These are phyloP conservation scores for Gossypium lobatum DNA, from an alignment of 441 rosid species.

Conservation along the genomic window DNA sequence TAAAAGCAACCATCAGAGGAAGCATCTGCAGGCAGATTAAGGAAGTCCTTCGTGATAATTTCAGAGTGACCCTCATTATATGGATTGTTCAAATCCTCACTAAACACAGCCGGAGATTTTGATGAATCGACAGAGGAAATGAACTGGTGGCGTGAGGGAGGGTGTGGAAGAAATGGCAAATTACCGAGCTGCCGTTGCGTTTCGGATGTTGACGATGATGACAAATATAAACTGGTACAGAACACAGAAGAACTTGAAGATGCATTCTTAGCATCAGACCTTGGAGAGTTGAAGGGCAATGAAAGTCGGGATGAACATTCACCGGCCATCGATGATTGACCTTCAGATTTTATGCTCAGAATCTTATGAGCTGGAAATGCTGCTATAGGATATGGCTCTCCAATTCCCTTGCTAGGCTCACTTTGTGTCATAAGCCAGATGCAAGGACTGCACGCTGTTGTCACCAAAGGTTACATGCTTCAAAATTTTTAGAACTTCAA, in stretches of 20 bases:
- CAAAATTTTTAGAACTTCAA: background rate
- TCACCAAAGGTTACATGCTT: slow-evolving; percentile 4
- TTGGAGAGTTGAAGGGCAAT: slow-evolving; percentile 32
- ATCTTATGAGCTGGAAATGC: slow-evolving; percentile 35
- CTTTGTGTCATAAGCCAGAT: slow-evolving; percentile 20
- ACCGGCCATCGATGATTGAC: slow-evolving; percentile 21
- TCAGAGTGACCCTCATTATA: slow-evolving; percentile 42
- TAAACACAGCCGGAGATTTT: slow-evolving; percentile 43
- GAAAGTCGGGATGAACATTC: slow-evolving; percentile 25
- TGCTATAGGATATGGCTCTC: slow-evolving; percentile 30
- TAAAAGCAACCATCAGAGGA: slow-evolving; percentile 44
- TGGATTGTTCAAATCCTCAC: slow-evolving; percentile 38
- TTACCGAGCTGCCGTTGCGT: slow-evolving; percentile 46
- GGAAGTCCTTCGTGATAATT: slow-evolving; percentile 42
- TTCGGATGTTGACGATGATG: slow-evolving; percentile 69
- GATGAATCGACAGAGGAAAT: slow-evolving; percentile 43
- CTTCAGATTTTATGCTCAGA: slow-evolving; percentile 30
- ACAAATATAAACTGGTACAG: slow-evolving; percentile 68
- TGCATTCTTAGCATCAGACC: slow-evolving; percentile 36
- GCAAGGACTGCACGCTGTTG: background rate
- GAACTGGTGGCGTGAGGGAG: slow-evolving; percentile 39
- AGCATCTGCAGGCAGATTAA: slow-evolving; percentile 44
- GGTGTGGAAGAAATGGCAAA: slow-evolving; percentile 77
- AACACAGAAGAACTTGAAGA: slow-evolving; percentile 66
- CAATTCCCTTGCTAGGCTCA: slow-evolving; percentile 37